phyloP scores from a whole-genome alignment of 768 basidiomycete species.

The Boletus fagicola region DNA sequence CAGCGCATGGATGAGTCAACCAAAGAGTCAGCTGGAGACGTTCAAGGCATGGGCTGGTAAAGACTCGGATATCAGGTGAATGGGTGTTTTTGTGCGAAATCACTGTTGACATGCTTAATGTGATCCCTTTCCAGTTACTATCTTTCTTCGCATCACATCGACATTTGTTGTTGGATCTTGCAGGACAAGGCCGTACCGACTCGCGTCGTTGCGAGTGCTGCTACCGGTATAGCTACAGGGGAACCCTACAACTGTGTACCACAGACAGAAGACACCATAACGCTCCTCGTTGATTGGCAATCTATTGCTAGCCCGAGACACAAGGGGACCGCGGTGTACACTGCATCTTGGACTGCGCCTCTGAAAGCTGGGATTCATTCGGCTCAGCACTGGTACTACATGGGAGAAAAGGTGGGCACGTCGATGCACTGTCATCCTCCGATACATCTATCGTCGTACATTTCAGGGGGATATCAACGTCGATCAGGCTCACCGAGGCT shows the following conservation, averaged over 20 bases:
- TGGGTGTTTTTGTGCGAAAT: neutral
- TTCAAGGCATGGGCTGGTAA: constrained; percentile 95
- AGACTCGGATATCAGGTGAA: constrained; percentile 85
- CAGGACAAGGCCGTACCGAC: constrained; percentile 74
- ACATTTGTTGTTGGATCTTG: constrained; percentile 83
- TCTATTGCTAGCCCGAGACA: constrained; percentile 71
- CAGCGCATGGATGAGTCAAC: constrained; percentile 97
- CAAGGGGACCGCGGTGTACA: constrained; percentile 86
- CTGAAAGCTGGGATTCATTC: constrained; percentile 87
- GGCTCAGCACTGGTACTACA: constrained; percentile 92
- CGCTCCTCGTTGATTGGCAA: constrained; percentile 92
- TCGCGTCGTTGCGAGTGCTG: constrained; percentile 86
- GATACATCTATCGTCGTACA: neutral
- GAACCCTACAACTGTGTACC: constrained; percentile 86
- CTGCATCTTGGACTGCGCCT: constrained; percentile 93
- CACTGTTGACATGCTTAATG: neutral
- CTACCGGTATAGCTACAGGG: constrained; percentile 85
- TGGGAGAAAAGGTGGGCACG: constrained; percentile 75
- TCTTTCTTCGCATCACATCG: constrained; percentile 92
- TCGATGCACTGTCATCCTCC: neutral
- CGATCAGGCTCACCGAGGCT: constrained; percentile 93
- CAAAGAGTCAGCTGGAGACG: constrained; percentile 91
- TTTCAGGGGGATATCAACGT: constrained; percentile 84
- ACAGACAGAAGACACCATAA: constrained; percentile 92
- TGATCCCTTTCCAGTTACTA: constrained; percentile 62